phyloP scores from a whole-genome alignment of 441 rosid species.

The Bocquillonia castaneifolia region DNA sequence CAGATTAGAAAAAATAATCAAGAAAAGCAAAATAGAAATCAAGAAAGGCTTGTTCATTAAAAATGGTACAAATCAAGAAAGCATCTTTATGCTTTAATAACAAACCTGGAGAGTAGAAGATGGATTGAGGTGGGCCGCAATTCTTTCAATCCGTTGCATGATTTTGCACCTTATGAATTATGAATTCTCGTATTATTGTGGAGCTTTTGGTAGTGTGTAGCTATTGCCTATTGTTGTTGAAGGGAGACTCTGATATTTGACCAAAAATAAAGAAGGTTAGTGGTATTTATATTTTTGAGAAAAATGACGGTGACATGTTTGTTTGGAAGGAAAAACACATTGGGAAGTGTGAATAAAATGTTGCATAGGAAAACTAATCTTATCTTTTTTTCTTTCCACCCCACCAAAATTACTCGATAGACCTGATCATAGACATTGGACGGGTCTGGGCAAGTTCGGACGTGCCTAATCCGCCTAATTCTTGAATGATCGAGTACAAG shows the following conservation, averaged over 20 bases:
- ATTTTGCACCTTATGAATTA: conserved; percentile 33
- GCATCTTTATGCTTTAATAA: neutral
- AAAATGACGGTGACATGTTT: neutral
- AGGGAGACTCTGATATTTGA: neutral
- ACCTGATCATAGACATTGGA: no score
- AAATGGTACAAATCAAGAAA: neutral
- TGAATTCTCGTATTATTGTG: neutral
- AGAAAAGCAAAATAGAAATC: neutral
- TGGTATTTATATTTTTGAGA: neutral
- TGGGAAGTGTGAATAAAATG: conserved; percentile 17
- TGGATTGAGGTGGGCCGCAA: conserved; percentile 70
- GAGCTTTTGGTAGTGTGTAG: neutral
- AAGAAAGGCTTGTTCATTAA: no score
- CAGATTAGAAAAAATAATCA: neutral
- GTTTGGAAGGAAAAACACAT: neutral
- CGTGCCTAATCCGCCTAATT: no score
- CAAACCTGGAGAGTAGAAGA: conserved; percentile 37
- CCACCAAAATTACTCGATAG: no score
- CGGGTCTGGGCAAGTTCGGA: no score
- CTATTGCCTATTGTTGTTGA: neutral
- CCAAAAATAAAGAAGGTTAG: neutral
- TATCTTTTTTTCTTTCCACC: no score
- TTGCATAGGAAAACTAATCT: neutral
- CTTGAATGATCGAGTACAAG: no score
- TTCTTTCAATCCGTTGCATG: conserved; percentile 65